These are phyloP conservation scores for Excoecaria agallocha DNA, from an alignment of 345 rosid genomes.

Conservation along the genomic window DNA sequence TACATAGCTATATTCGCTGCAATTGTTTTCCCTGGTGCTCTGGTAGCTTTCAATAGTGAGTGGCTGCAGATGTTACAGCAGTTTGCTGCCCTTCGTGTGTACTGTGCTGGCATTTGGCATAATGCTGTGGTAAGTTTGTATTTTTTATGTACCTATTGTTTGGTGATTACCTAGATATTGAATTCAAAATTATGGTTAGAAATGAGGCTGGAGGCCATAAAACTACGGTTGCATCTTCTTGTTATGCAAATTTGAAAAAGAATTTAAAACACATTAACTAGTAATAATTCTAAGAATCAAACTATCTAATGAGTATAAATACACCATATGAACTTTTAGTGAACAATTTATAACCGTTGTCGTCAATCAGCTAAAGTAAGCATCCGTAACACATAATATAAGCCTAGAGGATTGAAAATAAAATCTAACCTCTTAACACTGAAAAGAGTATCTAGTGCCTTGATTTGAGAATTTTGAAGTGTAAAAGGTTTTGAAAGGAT, in stretches of 20 bases:
- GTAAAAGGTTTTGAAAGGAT: no score
- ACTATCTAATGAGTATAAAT: neutral
- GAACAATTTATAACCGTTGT: no score
- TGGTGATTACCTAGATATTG: neutral
- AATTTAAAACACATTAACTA: neutral
- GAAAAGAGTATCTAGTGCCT: no score
- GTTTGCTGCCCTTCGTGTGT: slow-evolving; percentile 61
- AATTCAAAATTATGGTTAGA: neutral
- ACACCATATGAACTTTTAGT: no score
- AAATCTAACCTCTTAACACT: no score
- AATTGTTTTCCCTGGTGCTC: slow-evolving; percentile 82
- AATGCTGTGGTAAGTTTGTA: slow-evolving; percentile 67
- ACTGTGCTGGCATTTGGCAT: slow-evolving; percentile 95
- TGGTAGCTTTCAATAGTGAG: slow-evolving; percentile 74
- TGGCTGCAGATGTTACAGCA: slow-evolving; percentile 51
- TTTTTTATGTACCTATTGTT: neutral
- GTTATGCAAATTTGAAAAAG: neutral
- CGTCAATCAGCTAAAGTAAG: no score
- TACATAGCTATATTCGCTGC: slow-evolving; percentile 84
- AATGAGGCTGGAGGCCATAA: neutral
- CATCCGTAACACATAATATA: no score
- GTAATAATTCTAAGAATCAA: neutral
- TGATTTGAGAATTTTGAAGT: no score
- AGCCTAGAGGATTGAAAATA: no score
- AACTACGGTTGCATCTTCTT: neutral